Evolutionary conservation across 257 asterid genomes (phyloP).

Genomic region (Solanum clarkiae): DNA sequence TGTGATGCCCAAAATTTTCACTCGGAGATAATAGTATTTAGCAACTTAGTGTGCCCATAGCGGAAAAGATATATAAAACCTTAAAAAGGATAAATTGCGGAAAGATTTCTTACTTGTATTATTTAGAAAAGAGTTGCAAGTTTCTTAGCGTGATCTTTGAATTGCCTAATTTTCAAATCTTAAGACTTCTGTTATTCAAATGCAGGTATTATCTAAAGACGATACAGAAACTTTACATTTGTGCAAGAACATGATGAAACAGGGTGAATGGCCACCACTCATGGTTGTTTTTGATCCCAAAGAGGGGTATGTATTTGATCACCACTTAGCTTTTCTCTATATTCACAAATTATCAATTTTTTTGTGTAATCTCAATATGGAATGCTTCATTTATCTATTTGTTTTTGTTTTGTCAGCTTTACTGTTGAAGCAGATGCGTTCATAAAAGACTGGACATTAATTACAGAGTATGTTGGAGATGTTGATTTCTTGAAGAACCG

Average conservation of each 20-base stretch:
- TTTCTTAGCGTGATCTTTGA: not conserved
- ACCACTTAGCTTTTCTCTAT: not conserved
- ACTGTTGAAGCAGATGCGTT: constrained; percentile 82
- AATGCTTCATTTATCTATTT: not conserved
- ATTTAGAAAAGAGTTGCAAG: not conserved
- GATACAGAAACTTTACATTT: constrained; percentile 49
- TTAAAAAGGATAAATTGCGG: not conserved
- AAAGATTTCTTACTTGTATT: not conserved
- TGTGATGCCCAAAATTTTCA: not conserved
- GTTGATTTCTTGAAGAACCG: constrained; percentile 70
- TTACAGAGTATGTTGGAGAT: constrained; percentile 92
- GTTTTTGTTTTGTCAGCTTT: constrained; percentile 33
- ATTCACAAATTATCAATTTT: not conserved
- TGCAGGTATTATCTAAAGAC: constrained; percentile 56
- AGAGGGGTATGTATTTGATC: constrained; percentile 51
- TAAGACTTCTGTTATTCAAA: not conserved
- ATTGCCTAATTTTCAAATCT: not conserved
- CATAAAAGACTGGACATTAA: constrained; percentile 72
- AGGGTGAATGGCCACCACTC: constrained; percentile 94
- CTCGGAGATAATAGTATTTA: not conserved
- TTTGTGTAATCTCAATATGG: not conserved
- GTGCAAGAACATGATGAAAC: constrained; percentile 77
- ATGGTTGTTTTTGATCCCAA: constrained; percentile 69
- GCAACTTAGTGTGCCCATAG: not conserved
- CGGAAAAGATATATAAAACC: not conserved